Evolutionary conservation across 148 eudicot genomes (phyloP).

Genomic region (Amaranthus hypochondriacus): DNA sequence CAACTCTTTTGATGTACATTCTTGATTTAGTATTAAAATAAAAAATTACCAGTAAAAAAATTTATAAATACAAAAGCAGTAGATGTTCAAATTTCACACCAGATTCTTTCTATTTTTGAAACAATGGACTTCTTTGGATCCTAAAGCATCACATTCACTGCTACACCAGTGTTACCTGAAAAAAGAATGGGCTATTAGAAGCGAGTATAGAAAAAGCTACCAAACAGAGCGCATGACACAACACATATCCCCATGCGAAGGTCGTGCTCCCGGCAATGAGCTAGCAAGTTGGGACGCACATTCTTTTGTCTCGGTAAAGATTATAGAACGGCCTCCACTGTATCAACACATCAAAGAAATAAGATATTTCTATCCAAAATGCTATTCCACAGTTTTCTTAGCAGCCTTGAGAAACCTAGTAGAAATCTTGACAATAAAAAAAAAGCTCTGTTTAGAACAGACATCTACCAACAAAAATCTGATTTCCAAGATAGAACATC

Average conservation of each 20-base stretch:
- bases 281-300: constrained; percentile 67
- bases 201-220: background rate
- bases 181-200: background rate
- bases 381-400: constrained; percentile 62
- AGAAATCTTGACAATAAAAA: constrained; percentile 42
- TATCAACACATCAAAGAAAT: background rate
- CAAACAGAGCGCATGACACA: background rate
- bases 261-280: constrained; percentile 75
- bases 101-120: constrained; percentile 73
- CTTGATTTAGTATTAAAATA: too few relatives aligned
- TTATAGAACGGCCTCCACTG: constrained; percentile 86
- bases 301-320: constrained; percentile 85
- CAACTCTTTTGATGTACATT: too few relatives aligned
- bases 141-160: constrained; percentile 65
- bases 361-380: background rate
- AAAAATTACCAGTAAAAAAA: too few relatives aligned
- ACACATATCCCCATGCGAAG: constrained; percentile 71
- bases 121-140: constrained; percentile 72
- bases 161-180: constrained; percentile 79
- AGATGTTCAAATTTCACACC: constrained; percentile 91
- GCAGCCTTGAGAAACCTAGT: constrained; percentile 64
- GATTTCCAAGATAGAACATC: background rate
- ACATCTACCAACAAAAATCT: background rate
- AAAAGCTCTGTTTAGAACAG: constrained; percentile 12
- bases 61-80: background rate